Base-by-base conservation (phyloP, 306 rosid species). In the Rosa rugosa region DNA sequence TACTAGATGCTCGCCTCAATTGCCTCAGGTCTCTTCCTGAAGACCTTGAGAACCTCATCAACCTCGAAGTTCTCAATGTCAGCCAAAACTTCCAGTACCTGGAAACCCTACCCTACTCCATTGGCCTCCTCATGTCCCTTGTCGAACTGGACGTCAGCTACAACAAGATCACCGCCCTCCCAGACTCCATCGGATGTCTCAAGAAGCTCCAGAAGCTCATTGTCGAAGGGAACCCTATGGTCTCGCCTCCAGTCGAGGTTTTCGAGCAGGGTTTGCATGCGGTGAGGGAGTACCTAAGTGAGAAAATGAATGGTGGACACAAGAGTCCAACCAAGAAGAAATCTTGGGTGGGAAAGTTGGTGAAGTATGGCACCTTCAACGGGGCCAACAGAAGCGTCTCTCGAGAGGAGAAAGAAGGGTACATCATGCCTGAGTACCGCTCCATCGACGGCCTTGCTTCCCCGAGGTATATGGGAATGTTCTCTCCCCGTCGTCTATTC, bases 21-120 rank as follows among this genome's bases (percentile, higher is more conserved):
- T 92, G 94, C 82, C 94, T 95, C 5, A 60, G 91, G 0, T 79
- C 93, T 0, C 97, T 95, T 18, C 99, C 99, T 0, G 90, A 88
- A 0, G 94, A 90, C 36, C 84, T 95, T 0, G 99, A 95, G 81
- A 95, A 95, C 69, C 97, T 95, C 3, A 78, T 90, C 64, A 91
- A 90, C 90, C 96, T 95, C 0, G 85, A 91, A 84, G 85, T 74
- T 51, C 90, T 95, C 0, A 95, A 95, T 23, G 80, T 95, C 6
- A 93, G 99, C 87, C 99, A 95, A 62, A 95, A 95, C 84, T 95
- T 95, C 84, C 99, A 95, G 20, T 85, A 85, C 84, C 87, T 95
- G 0, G 85, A 82, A 0, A n/a, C 86, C 41, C 81, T 95, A 0
- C 99, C 99, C 0, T 90, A 87, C 77, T 91, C 99, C 20, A 47